Evolutionary conservation across 805 yeast genomes (phyloP).

Genomic region (Nakazawaea pomicola): DNA sequence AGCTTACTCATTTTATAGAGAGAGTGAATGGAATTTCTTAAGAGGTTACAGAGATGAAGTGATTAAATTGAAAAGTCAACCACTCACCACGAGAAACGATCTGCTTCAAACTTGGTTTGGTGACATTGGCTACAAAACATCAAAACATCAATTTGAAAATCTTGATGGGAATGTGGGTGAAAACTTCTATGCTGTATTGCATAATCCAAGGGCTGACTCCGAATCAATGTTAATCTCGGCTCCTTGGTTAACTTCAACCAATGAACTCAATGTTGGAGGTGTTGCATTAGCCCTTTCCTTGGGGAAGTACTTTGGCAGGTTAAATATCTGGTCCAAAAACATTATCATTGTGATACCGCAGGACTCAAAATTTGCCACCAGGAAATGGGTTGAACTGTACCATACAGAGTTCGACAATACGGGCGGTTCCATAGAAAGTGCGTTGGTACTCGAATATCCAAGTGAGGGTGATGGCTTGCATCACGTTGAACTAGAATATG

Average conservation of each 20-base stretch:
- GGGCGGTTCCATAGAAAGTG: conserved; percentile 92
- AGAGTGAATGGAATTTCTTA: conserved; percentile 88
- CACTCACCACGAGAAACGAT: conserved; percentile 35
- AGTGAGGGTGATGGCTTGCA: conserved; percentile 60
- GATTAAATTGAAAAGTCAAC: conserved; percentile 29
- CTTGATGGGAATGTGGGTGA: conserved; percentile 29
- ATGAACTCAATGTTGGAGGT: conserved; percentile 72
- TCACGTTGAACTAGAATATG: conserved; percentile 68
- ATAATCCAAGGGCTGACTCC: conserved; percentile 94
- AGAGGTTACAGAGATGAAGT: conserved; percentile 76
- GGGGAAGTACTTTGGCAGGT: conserved; percentile 72
- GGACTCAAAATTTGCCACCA: conserved; percentile 59
- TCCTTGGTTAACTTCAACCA: conserved; percentile 76
- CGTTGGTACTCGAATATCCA: conserved; percentile 77
- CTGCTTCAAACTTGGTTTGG: conserved; percentile 54
- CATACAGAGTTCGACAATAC: conserved; percentile 80
- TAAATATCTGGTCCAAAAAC: conserved; percentile 96
- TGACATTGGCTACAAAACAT: conserved; percentile 68
- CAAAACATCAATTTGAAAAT: conserved; percentile 33
- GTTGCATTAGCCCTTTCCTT: conserved; percentile 66
- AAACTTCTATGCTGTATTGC: conserved; percentile 73
- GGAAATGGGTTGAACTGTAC: conserved; percentile 92
- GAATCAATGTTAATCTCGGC: conserved; percentile 90
- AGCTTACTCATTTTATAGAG: conserved; percentile 86
- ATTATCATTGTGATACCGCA: conserved; percentile 81